Percentiles rank a stretch among this genome's conserved stretches.
phyloP scores from a whole-genome alignment of 257 asterid species.

The Mentha longifolia region DNA sequence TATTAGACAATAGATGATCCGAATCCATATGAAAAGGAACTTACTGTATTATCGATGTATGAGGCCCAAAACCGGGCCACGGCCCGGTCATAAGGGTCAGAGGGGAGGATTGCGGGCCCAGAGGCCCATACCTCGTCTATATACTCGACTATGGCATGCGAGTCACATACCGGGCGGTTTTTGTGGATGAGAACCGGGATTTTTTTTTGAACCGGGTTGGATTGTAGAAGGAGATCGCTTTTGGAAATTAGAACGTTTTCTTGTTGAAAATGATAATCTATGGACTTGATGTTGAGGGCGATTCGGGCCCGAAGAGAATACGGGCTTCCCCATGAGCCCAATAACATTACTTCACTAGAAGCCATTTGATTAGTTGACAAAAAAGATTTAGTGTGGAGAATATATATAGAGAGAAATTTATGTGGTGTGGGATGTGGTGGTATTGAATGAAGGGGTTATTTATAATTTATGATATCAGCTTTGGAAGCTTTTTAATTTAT shows the following conservation, averaged over 20 bases:
- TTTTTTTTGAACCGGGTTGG: constrained; percentile 51
- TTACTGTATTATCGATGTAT: constrained; percentile 43
- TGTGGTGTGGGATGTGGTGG: too few species aligned
- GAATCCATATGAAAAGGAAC: background rate
- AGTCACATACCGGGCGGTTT: constrained; percentile 46
- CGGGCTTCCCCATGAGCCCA: constrained; percentile 56
- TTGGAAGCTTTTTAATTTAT: too few species aligned
- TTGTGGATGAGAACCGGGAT: constrained; percentile 57
- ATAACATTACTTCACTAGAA: constrained; percentile 30
- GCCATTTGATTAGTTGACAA: constrained; percentile 13
- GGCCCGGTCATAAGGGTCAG: constrained; percentile 53
- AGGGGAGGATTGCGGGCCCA: constrained; percentile 50
- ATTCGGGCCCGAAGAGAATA: constrained; percentile 41
- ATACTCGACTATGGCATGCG: constrained; percentile 52
- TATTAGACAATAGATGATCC: too few species aligned
- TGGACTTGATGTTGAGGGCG: constrained; percentile 52
- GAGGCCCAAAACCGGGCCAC: constrained; percentile 52
- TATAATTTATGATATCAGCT: too few species aligned
- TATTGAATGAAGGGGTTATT: too few species aligned
- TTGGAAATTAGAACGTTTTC: constrained; percentile 29
- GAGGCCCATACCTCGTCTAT: constrained; percentile 52
- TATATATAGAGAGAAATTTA: too few species aligned
- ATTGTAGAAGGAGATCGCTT: constrained; percentile 47
- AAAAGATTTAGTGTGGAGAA: too few species aligned
- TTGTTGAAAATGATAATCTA: constrained; percentile 39